Percentiles rank a stretch among this genome's conserved stretches.
Conservation (phyloP, 2,329 filamentous ascomycete genomes). For the Chaetomiaceae sp. region DNA sequence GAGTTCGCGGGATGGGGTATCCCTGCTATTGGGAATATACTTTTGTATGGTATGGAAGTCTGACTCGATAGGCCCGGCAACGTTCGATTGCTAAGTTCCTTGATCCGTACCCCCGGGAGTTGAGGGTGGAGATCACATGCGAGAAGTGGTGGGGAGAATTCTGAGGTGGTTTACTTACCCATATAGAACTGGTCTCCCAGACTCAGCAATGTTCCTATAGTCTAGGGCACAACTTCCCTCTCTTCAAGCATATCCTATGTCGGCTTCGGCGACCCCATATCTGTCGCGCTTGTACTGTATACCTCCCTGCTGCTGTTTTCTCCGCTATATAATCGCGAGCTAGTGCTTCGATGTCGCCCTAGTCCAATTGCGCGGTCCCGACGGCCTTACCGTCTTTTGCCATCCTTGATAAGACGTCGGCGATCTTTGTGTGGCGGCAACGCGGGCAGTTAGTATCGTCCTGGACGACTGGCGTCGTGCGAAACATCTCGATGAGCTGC, state of each 20-base stretch:
- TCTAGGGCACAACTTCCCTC: neutral
- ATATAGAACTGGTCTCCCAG: too few relatives aligned
- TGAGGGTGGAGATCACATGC: conserved; percentile 36
- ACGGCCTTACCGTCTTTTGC: neutral
- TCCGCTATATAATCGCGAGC: neutral
- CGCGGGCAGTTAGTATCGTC: conserved; percentile 1
- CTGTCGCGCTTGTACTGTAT: neutral
- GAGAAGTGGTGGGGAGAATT: conserved; percentile 3
- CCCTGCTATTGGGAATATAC: conserved; percentile 36
- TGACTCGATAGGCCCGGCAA: conserved; percentile 36
- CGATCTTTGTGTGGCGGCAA: neutral
- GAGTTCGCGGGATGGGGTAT: conserved; percentile 34
- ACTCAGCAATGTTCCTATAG: too few relatives aligned
- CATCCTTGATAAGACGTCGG: neutral
- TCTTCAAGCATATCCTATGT: conserved; percentile 3
- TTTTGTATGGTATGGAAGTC: conserved; percentile 22
- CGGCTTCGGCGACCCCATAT: neutral
- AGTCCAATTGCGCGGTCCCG: neutral
- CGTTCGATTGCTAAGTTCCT: conserved; percentile 35
- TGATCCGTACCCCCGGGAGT: conserved; percentile 33
- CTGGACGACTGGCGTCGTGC: neutral
- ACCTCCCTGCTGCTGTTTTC: neutral
- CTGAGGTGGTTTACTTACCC: too few relatives aligned
- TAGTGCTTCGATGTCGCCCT: neutral
- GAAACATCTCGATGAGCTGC: neutral